These are phyloP conservation scores for Trichodelitschia bisporula DNA, from an alignment of 495 filamentous ascomycete genomes.

Conservation along the genomic window DNA sequence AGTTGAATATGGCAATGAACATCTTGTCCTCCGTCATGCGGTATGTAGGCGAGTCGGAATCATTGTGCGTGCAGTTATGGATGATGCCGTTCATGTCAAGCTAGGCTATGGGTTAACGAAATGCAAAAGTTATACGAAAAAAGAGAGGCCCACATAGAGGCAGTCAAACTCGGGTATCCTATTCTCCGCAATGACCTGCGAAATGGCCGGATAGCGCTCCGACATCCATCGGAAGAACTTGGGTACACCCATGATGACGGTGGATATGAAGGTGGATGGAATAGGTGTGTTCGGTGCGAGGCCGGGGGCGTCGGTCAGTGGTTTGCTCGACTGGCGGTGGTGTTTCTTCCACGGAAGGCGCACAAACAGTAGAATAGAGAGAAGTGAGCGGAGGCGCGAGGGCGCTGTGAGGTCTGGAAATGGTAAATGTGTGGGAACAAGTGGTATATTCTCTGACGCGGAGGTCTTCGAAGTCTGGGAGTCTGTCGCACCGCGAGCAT, in stretches of 20 bases:
- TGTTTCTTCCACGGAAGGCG: too few species aligned
- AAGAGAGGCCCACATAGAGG: constrained; percentile 39
- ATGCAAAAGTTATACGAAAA: constrained; percentile 1
- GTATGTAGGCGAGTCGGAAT: constrained; percentile 70
- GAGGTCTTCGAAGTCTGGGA: too few species aligned
- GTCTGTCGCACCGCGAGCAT: too few species aligned
- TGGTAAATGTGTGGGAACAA: too few species aligned
- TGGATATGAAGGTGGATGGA: too few species aligned
- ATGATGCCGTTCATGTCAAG: constrained; percentile 99
- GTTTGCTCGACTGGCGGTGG: too few species aligned
- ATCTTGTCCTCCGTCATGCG: constrained; percentile 94
- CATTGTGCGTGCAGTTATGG: constrained; percentile 97
- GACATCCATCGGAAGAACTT: constrained; percentile 94
- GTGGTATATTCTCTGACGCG: too few species aligned
- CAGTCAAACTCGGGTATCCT: constrained; percentile 98
- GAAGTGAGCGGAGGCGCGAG: too few species aligned
- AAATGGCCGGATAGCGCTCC: constrained; percentile 96
- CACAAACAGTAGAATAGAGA: too few species aligned
- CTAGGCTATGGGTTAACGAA: constrained; percentile 11
- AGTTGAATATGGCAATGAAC: constrained; percentile 99
- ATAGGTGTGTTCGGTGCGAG: too few species aligned
- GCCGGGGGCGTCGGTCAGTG: too few species aligned
- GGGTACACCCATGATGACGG: constrained; percentile 52
- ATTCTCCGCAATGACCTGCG: constrained; percentile 95
- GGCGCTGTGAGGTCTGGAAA: too few species aligned